phyloP scores from a whole-genome alignment of 306 rosid genomes.

The Citrullus amarus region DNA sequence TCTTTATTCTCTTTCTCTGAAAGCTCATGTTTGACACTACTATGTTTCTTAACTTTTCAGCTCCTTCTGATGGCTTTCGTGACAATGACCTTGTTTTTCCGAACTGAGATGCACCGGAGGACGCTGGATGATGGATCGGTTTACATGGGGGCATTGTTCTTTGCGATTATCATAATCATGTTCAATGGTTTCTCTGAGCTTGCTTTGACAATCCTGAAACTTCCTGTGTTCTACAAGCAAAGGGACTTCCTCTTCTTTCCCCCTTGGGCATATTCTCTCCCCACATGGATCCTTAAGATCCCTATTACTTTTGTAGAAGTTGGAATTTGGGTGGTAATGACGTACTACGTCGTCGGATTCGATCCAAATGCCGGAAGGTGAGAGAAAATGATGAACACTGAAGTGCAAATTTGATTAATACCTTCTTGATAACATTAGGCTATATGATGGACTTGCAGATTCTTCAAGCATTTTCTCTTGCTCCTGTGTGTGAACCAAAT shows the following conservation, averaged over 20 bases:
- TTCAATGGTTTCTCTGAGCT: conserved; percentile 33
- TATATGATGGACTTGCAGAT: conserved; percentile 17
- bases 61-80: conserved; percentile 15
- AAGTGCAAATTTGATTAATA: neutral
- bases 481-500: conserved; percentile 23
- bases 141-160: conserved; percentile 29
- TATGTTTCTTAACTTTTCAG: conserved; percentile 9
- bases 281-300: conserved; percentile 30
- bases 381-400: neutral
- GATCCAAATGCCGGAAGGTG: conserved; percentile 27
- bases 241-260: conserved; percentile 35
- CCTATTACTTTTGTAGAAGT: conserved; percentile 27
- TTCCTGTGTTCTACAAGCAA: conserved; percentile 40
- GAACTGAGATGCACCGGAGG: conserved; percentile 24
- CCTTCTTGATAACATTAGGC: neutral
- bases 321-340: conserved; percentile 26
- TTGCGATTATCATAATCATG: conserved; percentile 12
- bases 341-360: conserved; percentile 31
- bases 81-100: conserved; percentile 20
- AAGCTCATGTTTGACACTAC: neutral
- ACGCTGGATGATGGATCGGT: conserved; percentile 13
- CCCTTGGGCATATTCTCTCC: conserved; percentile 27
- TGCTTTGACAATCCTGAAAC: conserved; percentile 28
- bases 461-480: conserved; percentile 24
- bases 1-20: neutral